Base-by-base conservation (phyloP, 2,329 filamentous ascomycete genomes). In the Sporothrix humicola region DNA sequence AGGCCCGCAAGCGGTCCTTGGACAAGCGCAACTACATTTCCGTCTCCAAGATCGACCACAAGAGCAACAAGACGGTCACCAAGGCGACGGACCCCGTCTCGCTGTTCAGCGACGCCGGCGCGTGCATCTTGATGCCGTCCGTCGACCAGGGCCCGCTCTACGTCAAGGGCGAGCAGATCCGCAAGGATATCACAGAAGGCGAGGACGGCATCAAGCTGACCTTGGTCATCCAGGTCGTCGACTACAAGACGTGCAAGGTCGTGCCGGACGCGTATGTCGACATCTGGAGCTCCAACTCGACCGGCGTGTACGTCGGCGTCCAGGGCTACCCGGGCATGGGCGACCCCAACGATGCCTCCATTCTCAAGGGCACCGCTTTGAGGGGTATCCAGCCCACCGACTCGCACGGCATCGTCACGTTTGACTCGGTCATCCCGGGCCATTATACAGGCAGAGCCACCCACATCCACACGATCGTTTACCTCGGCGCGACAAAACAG, bases 201-300 rank as follows among this genome's bases (percentile, higher is more conserved):
- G 81, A 87, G 77, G 75, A 77, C 13, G 87, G 87, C 68, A 81
- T 89, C 44, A 82, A 83, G 42, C 78, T 88, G 66, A 83, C 83
- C 4, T 78, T 88, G 7, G 85, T 87, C 76, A 82, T 87, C 74
- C 86, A 88, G 78, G 81, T 88, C 73, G 83, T 88, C 73, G 87
- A 89, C 75, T 82, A 86, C 52, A 81, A 83, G 59, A 88, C 87
- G 6, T 89, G 87, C 80, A 79, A 87, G 78, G 83, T 85, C 7
- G 82, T 88, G 1, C 81, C 84, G 1, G 79, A 85, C 66, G 82
- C 83, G 15, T 85, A 82, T 72, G 78, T 88, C 26, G 87, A 89
- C 77, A 84, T 87, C 76, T 89, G 87, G 87, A 10, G 81, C 65
- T 79, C 78, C 75, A 85, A 84, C 74, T 76, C 83, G n/a, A 83